A percentile compares a stretch with the other conserved stretches of the same genome.
Evolutionary conservation across 2,329 filamentous ascomycete genomes (phyloP).

Genomic region (Exophiala sp.): DNA sequence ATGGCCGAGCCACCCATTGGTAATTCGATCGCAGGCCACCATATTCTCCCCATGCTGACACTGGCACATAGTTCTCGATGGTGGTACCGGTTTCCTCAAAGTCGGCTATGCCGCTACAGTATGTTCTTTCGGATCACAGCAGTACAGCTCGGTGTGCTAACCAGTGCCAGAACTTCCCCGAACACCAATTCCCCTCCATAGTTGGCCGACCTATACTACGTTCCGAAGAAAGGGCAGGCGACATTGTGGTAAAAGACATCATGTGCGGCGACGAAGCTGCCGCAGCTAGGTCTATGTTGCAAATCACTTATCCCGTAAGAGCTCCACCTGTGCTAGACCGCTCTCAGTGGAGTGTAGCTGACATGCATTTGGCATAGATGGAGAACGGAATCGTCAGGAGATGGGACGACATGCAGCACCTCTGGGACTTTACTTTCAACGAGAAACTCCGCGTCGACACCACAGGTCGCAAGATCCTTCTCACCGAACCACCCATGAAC

Average conservation of each 20-base stretch:
- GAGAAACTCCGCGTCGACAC: constrained; percentile 96
- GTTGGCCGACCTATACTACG: constrained; percentile 96
- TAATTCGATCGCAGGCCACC: constrained; percentile 29
- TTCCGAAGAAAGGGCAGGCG: constrained; percentile 80
- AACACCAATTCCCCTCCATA: constrained; percentile 97
- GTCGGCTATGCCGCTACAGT: constrained; percentile 95
- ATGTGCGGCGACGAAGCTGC: constrained; percentile 99
- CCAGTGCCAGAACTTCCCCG: constrained; percentile 84
- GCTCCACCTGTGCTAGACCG: neutral
- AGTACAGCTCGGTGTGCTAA: neutral
- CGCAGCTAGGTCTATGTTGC: constrained; percentile 91
- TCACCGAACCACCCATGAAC: constrained; percentile 98
- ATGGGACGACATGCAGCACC: constrained; percentile 99
- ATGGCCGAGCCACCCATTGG: constrained; percentile 52
- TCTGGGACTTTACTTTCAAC: constrained; percentile 98
- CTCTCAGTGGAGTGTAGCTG: neutral
- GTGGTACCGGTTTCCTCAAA: constrained; percentile 99
- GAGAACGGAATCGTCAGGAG: constrained; percentile 99
- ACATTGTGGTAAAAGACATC: constrained; percentile 86
- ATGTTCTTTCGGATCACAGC: constrained; percentile 30
- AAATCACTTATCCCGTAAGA: constrained; percentile 86
- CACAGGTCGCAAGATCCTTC: constrained; percentile 88
- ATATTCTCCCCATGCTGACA: constrained; percentile 30
- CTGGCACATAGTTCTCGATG: constrained; percentile 77
- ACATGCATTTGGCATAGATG: constrained; percentile 57